Conservation (phyloP, 1,284 basidiomycete genomes). For the Vanrija sp. region DNA sequence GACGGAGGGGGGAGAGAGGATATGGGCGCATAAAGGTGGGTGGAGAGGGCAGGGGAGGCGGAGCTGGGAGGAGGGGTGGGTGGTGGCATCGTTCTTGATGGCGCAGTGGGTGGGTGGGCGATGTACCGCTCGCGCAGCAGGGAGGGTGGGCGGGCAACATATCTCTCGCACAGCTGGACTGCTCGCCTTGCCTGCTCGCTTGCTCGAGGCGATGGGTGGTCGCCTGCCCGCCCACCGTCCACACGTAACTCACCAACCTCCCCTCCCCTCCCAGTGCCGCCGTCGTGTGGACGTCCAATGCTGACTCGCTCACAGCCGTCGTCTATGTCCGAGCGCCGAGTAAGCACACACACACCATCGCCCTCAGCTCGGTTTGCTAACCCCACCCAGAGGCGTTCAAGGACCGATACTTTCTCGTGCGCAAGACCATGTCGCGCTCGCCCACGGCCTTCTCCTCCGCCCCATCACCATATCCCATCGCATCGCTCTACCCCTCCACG, state of each 20-base stretch:
- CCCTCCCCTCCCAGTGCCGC: too few relatives aligned
- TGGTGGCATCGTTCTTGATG: too few relatives aligned
- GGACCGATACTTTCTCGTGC: slow-evolving; percentile 63
- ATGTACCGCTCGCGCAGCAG: too few relatives aligned
- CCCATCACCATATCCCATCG: slow-evolving; percentile 10
- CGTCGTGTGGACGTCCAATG: background rate
- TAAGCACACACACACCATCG: background rate
- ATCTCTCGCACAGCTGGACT: too few relatives aligned
- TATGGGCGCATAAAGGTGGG: slow-evolving; percentile 48
- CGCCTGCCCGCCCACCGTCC: too few relatives aligned
- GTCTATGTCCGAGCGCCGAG: slow-evolving; percentile 85
- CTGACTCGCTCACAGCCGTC: slow-evolving; percentile 59
- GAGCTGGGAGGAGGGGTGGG: too few relatives aligned
- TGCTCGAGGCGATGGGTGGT: too few relatives aligned
- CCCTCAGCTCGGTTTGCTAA: background rate
- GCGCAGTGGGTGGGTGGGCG: too few relatives aligned
- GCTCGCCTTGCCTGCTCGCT: too few relatives aligned
- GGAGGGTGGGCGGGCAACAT: too few relatives aligned
- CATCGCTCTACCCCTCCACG: slow-evolving; percentile 1
- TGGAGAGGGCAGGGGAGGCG: background rate
- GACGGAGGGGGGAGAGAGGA: slow-evolving; percentile 54
- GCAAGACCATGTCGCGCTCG: slow-evolving; percentile 41
- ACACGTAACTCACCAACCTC: too few relatives aligned
- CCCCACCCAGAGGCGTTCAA: slow-evolving; percentile 60
- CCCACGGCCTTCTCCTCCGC: slow-evolving; percentile 9